A percentile compares a stretch with the other conserved stretches of the same genome.
These are phyloP conservation scores for Phialophora chinensis DNA, from an alignment of 2,329 filamentous ascomycete genomes.

Conservation along the genomic window DNA sequence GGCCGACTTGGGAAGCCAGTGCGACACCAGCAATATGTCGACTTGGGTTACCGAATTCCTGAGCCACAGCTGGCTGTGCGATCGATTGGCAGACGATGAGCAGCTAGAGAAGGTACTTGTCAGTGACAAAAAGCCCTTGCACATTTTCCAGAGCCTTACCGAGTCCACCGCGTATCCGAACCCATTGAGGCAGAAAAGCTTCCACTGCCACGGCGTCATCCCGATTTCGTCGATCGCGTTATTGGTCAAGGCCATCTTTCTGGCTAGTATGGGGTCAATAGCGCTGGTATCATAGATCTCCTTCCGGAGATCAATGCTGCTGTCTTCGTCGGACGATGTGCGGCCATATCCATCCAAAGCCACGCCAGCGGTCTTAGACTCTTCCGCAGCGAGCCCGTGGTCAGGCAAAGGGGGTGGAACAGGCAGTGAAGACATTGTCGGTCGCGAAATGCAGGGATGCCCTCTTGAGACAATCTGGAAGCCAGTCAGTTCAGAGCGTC, in stretches of 20 bases:
- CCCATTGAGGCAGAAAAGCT: constrained; percentile 66
- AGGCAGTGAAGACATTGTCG: constrained; percentile 16
- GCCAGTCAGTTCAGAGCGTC: background rate
- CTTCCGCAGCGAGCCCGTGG: constrained; percentile 11
- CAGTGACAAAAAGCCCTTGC: background rate
- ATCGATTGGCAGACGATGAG: constrained; percentile 43
- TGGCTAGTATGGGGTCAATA: constrained; percentile 46
- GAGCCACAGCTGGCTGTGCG: constrained; percentile 40
- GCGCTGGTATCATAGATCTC: constrained; percentile 32
- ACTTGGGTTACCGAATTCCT: constrained; percentile 33
- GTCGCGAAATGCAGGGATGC: background rate
- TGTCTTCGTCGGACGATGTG: constrained; percentile 24
- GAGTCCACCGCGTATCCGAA: constrained; percentile 58
- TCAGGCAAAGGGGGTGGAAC: constrained; percentile 20
- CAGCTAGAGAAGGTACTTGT: constrained; percentile 40
- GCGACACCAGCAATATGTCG: constrained; percentile 43
- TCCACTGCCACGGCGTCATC: constrained; percentile 64
- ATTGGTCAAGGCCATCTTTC: constrained; percentile 48
- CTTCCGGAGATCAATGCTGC: constrained; percentile 24
- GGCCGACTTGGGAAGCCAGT: constrained; percentile 50
- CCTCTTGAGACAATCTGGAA: background rate
- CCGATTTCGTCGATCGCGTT: constrained; percentile 62
- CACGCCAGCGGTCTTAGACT: constrained; percentile 14
- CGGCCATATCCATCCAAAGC: constrained; percentile 3
- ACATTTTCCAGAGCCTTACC: constrained; percentile 38